Percentiles rank a stretch among this genome's conserved stretches.
Evolutionary conservation across 148 eudicot genomes (phyloP).

Genomic region (Rhododendron kiyosumense): DNA sequence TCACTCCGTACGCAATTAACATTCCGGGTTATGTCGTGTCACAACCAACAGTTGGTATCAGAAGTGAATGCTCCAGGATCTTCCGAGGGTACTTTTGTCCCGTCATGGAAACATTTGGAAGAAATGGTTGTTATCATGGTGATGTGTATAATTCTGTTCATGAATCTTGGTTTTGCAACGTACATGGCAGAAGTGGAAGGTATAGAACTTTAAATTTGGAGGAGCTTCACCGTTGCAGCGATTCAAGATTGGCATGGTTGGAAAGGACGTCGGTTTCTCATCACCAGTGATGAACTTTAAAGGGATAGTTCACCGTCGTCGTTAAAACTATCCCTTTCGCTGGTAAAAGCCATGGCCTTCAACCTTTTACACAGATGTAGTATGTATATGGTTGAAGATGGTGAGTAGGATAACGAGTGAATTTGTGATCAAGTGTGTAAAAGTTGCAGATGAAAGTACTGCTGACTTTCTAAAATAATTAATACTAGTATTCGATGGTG

Average conservation of each 20-base stretch:
- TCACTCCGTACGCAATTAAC: no score
- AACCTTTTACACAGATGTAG: background rate
- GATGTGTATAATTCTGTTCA: background rate
- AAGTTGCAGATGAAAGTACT: background rate
- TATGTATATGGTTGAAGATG: no score
- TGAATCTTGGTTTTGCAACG: background rate
- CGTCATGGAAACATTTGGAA: slow-evolving; percentile 13
- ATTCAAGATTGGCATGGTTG: background rate
- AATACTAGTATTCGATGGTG: background rate
- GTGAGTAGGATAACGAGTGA: background rate
- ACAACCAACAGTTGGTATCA: background rate
- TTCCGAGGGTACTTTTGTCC: slow-evolving; percentile 28
- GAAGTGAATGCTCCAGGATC: slow-evolving; percentile 23
- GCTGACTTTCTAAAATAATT: background rate
- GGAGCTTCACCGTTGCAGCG: background rate
- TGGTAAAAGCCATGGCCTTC: background rate
- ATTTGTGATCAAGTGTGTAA: background rate
- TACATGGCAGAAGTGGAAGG: background rate
- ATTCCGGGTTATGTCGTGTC: no score
- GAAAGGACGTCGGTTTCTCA: background rate
- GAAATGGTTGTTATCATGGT: background rate
- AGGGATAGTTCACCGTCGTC: no score
- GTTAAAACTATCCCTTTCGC: background rate
- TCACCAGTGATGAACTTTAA: background rate
- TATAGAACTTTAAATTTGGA: background rate